Percentiles rank a stretch among this genome's conserved stretches.
Evolutionary conservation across 331 rosid species (phyloP).

Genomic region (Spiraea crenata): DNA sequence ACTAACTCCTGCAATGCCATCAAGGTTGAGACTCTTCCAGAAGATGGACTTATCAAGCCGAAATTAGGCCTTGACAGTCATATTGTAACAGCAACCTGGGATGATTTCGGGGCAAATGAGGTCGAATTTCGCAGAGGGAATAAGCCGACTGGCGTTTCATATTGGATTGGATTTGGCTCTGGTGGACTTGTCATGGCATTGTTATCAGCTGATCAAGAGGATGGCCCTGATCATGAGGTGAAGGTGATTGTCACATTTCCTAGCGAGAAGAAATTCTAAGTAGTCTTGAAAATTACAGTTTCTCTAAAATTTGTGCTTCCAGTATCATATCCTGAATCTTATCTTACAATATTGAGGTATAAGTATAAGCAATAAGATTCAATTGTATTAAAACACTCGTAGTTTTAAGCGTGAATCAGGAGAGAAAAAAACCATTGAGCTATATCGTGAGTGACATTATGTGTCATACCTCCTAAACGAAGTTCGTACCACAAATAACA

Average conservation of each 20-base stretch:
- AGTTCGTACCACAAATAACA: no score
- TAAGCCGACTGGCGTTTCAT: slow-evolving; percentile 35
- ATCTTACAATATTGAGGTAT: neutral
- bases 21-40: slow-evolving; percentile 27
- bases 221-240: neutral
- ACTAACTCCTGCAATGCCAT: slow-evolving; percentile 17
- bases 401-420: neutral
- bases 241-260: slow-evolving; percentile 26
- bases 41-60: slow-evolving; percentile 1
- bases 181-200: slow-evolving; percentile 23
- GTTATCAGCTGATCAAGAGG: neutral
- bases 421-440: neutral
- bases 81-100: slow-evolving; percentile 28
- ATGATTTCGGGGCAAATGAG: slow-evolving; percentile 35
- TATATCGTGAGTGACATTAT: neutral
- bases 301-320: neutral
- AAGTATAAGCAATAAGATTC: neutral
- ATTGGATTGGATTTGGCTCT: slow-evolving; percentile 24
- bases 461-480: no score
- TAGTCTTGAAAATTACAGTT: neutral
- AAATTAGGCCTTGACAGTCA: neutral
- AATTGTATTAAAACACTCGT: neutral
- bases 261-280: neutral
- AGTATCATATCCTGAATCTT: neutral
- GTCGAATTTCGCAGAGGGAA: slow-evolving; percentile 36